Evolutionary conservation across 352 stramenopile species (phyloP).

Genomic region (Phytophthora lateralis): DNA sequence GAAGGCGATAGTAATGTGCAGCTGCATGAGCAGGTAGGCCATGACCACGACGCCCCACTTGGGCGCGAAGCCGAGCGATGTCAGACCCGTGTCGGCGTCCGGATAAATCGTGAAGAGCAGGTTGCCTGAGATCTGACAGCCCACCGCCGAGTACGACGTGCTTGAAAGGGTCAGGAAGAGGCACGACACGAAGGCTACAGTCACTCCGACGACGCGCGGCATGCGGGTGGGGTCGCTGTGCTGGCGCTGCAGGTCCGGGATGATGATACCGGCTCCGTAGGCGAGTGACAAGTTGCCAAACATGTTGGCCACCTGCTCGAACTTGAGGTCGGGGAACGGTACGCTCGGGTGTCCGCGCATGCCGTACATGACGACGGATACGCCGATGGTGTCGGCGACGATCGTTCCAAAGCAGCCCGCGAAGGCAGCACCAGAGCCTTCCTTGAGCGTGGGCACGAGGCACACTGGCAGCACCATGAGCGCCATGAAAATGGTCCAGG

Average conservation of each 20-base stretch:
- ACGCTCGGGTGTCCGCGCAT: slow-evolving; percentile 58
- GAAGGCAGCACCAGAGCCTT: slow-evolving; percentile 56
- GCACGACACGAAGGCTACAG: slow-evolving; percentile 51
- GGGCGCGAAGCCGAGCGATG: slow-evolving; percentile 44
- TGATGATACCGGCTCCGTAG: slow-evolving; percentile 66
- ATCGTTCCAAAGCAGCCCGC: slow-evolving; percentile 62
- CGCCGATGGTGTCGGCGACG: slow-evolving; percentile 55
- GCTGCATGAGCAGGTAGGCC: slow-evolving; percentile 55
- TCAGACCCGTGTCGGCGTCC: slow-evolving; percentile 29
- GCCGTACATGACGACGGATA: slow-evolving; percentile 52
- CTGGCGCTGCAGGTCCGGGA: slow-evolving; percentile 61
- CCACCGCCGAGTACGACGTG: slow-evolving; percentile 57
- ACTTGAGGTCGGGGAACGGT: slow-evolving; percentile 48
- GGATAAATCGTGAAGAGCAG: slow-evolving; percentile 70
- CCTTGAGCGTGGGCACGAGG: slow-evolving; percentile 63
- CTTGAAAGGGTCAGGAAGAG: slow-evolving; percentile 57
- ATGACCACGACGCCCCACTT: slow-evolving; percentile 45
- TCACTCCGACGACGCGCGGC: slow-evolving; percentile 60
- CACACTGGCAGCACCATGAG: slow-evolving; percentile 51
- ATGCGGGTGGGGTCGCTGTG: slow-evolving; percentile 62
- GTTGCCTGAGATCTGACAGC: slow-evolving; percentile 70
- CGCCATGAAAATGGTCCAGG: slow-evolving; percentile 70
- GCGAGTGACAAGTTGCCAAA: slow-evolving; percentile 72
- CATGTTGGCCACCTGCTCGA: slow-evolving; percentile 56
- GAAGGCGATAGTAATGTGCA: slow-evolving; percentile 56